Evolutionary conservation across 129 eudicot genomes (phyloP), one percentile per base, ranked within the genome.

Genomic region (Gnaphalium uliginosum): DNA sequence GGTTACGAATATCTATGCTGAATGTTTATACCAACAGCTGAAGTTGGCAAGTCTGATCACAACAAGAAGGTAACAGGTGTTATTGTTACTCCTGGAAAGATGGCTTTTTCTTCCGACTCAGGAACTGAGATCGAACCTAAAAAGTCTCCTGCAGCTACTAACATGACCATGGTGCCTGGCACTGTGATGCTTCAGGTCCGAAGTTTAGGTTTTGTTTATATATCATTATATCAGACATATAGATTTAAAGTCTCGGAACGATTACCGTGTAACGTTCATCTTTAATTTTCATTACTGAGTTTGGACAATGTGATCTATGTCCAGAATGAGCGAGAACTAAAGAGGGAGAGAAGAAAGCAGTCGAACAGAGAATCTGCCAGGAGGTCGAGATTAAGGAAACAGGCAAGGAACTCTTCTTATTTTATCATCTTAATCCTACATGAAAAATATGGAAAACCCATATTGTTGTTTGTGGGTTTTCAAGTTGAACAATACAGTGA

Each of bases 351-450:
- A 84, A 85, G 98, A 82, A 93, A 93, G 76, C 98, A 93, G 71
- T 93, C 96, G 18, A 93, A 93, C 68, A 84, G 98, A 37, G 98
- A 93, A 85, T 93, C 98, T 74, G 98, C 98, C 8, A 90, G 98
- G 83, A 85, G 98, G 78, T 93, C 98, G 66, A 82, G 98, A 76
- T 80, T 93, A 81, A 90, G 98, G 84, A 93, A 90, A 82, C 96
- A 93, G 97, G 98, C 90, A 70, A 10, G 18, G 21, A 29, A 48
- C 62, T 66, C 39, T 66, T 23, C 33, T 60, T 27, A 22, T 51
- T 29, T 11, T 56, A 56, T 21, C 25, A 53, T 53, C n/a, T 53
- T n/a, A 53, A 13, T n/a, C 19, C 7, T 53, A 53, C 59, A 5
- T 14, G 59, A 18, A 53, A 13, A 13, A n/a, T n/a, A 17, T n/a